Conservation (phyloP, 1,139 yeast genomes). For the Sugiyamaella neomexicana region DNA sequence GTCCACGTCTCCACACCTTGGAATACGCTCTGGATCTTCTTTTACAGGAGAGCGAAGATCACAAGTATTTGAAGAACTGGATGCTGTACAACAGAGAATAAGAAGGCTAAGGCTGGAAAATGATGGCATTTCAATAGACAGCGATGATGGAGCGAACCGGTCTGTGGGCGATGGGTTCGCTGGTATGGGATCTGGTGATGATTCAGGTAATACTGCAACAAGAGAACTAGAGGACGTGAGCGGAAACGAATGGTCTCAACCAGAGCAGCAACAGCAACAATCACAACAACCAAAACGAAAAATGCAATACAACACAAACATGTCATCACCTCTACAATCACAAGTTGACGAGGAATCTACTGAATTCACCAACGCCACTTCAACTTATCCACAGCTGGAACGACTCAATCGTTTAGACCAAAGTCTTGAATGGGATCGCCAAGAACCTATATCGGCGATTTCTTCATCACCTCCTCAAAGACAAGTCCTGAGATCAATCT, state of each 20-base stretch:
- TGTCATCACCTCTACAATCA: neutral
- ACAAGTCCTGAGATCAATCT: neutral
- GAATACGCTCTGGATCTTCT: neutral
- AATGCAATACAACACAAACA: neutral
- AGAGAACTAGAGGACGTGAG: neutral
- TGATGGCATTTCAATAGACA: slow-evolving; percentile 5
- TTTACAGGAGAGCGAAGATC: slow-evolving; percentile 11
- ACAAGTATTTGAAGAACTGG: slow-evolving; percentile 17
- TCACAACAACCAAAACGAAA: neutral
- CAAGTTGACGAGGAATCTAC: neutral
- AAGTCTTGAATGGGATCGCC: slow-evolving; percentile 18
- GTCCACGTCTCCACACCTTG: neutral
- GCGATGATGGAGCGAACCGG: neutral
- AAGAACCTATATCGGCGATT: slow-evolving; percentile 20
- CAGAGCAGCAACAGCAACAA: neutral
- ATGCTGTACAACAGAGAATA: slow-evolving; percentile 18
- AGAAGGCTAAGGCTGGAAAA: slow-evolving; percentile 14
- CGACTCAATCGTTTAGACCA: slow-evolving; percentile 4
- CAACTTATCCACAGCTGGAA: slow-evolving; percentile 4
- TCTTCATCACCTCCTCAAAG: slow-evolving; percentile 16
- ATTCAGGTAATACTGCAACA: neutral
- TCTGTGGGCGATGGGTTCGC: neutral
- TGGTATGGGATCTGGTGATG: neutral
- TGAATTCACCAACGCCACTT: neutral
- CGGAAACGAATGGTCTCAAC: neutral